Evolutionary conservation across 148 eudicot genomes (phyloP).

Genomic region (Rhododendron williamsianum): DNA sequence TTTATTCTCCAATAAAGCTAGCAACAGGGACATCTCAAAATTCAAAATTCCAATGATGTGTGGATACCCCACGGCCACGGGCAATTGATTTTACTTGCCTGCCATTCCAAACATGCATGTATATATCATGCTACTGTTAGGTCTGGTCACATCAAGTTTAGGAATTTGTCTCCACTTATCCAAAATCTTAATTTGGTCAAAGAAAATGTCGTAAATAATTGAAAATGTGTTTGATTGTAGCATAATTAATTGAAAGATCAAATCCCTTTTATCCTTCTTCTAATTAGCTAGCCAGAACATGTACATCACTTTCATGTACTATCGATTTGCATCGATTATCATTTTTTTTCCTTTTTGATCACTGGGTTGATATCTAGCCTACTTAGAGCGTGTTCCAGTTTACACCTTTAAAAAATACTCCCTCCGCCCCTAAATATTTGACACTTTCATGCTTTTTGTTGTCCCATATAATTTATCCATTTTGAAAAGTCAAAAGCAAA

Average conservation of each 20-base stretch:
- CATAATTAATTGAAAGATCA: background rate
- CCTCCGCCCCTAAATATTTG: no score
- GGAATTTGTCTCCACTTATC: background rate
- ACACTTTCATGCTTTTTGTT: no score
- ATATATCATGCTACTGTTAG: background rate
- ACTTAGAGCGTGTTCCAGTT: no score
- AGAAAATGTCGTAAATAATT: background rate
- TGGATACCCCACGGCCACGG: background rate
- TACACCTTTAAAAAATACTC: no score
- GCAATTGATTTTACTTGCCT: background rate
- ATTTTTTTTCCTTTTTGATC: background rate
- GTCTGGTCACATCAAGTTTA: background rate
- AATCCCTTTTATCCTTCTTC: background rate
- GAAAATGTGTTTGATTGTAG: background rate
- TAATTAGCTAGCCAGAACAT: no score
- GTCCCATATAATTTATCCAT: no score
- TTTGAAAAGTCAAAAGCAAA: no score
- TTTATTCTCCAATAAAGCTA: background rate
- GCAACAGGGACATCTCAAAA: background rate
- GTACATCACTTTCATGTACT: no score
- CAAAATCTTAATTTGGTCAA: background rate
- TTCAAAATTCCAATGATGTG: background rate
- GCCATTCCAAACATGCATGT: background rate
- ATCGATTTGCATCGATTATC: background rate
- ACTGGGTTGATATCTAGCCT: background rate